Base-by-base conservation (phyloP, 805 yeast genomes). In the Priceomyces medius region DNA sequence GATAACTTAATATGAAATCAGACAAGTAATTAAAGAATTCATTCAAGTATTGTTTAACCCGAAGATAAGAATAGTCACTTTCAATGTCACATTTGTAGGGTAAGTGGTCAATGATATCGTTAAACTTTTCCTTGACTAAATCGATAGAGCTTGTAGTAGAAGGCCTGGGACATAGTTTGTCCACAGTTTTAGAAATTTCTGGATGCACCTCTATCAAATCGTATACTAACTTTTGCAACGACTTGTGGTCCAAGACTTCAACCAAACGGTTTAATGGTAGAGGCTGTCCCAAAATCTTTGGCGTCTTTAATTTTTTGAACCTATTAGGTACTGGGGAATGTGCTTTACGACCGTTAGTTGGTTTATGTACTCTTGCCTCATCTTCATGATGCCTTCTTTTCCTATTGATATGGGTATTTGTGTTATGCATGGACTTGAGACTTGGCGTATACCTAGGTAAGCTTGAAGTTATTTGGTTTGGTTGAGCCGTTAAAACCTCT, bases 81-180 rank as follows among this genome's bases (percentile, higher is more conserved):
- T 76, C 70, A 7, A 74, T 70, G 51, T 85, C 89, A 47, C 87
- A 88, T 49, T 82, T 81, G 59, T 85, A 87, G 1, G 96, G 96
- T 48, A 88, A 61, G 44, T 74, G 71, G 7, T 59, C 58, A 16
- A 64, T 51, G 20, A 86, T 76, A 3, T 54, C 56, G 16, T 70
- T 56, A 36, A 76, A 64, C 52, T 80, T 78, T 5, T 55, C 51
- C 28, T 65, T 58, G 39, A 88, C 66, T 31, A 79, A 66, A 8
- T 62, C 67, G 7, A 83, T 56, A 4, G 85, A 75, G 42, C 74
- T 71, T 9, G 67, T 59, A 3, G 80, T 72, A 0, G 81, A 68
- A 12, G 89, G 80, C 37, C 68, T 69, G 19, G 90, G 88, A 0
- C 86, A 73, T 45, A 74, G 53, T 33, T 64, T 59, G 14, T 69